Conservation (phyloP, 371 early-diverging fungal genomes). For the Gilbertella persicaria region DNA sequence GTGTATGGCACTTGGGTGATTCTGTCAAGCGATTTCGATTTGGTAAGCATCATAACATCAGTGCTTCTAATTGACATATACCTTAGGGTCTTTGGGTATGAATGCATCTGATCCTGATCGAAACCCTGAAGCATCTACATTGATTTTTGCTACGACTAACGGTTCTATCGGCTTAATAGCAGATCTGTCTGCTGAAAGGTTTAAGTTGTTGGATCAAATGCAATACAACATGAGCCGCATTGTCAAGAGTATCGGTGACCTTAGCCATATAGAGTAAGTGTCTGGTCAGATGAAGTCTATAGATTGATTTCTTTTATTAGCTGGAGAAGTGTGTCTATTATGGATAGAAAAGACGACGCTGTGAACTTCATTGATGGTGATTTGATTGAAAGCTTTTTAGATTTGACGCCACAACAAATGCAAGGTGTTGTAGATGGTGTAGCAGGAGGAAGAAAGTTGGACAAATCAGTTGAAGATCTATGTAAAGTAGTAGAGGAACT, state of each 20-base stretch:
- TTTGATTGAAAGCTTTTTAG: constrained; percentile 83
- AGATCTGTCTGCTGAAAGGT: constrained; percentile 61
- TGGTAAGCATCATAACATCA: constrained; percentile 48
- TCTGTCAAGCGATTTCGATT: constrained; percentile 74
- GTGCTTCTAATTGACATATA: neutral
- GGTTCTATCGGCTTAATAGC: constrained; percentile 86
- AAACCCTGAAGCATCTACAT: constrained; percentile 48
- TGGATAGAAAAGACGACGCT: constrained; percentile 55
- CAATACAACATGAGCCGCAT: constrained; percentile 71
- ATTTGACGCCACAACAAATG: constrained; percentile 66
- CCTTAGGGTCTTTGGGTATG: constrained; percentile 64
- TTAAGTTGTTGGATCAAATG: constrained; percentile 68
- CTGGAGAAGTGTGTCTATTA: constrained; percentile 70
- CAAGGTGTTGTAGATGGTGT: constrained; percentile 60
- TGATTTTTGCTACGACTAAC: constrained; percentile 78
- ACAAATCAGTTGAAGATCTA: constrained; percentile 46
- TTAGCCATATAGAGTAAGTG: constrained; percentile 67
- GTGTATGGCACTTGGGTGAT: constrained; percentile 86
- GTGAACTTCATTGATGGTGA: constrained; percentile 90
- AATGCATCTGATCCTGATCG: constrained; percentile 62
- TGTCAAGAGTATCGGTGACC: constrained; percentile 65
- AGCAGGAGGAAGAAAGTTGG: constrained; percentile 46
- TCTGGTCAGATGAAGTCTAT: neutral
- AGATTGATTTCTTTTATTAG: constrained; percentile 23
- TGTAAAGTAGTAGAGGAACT: constrained; percentile 55